Evolutionary conservation across 768 basidiomycete species (phyloP).

Genomic region (Trametes gibbosa): DNA sequence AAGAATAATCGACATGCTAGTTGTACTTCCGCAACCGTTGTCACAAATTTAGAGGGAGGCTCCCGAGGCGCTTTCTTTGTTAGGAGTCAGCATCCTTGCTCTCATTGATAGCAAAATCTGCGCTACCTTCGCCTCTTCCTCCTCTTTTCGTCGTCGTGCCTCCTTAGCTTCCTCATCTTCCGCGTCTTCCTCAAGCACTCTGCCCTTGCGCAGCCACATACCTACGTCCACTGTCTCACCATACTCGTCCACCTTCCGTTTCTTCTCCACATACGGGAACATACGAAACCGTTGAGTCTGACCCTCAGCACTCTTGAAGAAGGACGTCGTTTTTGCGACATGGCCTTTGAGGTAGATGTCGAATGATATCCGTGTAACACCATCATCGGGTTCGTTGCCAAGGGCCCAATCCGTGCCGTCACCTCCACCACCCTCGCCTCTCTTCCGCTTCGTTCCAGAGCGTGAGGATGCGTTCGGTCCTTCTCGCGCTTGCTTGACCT

Average conservation of each 20-base stretch:
- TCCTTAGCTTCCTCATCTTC: constrained; percentile 81
- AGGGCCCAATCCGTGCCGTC: constrained; percentile 62
- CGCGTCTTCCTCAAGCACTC: constrained; percentile 85
- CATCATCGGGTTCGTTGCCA: constrained; percentile 69
- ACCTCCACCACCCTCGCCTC: constrained; percentile 39
- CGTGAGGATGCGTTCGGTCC: constrained; percentile 12
- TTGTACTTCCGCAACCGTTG: constrained; percentile 71
- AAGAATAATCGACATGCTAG: constrained; percentile 85
- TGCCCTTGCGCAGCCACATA: constrained; percentile 92
- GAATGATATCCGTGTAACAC: constrained; percentile 75
- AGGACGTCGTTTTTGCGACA: constrained; percentile 78
- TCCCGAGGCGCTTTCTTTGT: constrained; percentile 70
- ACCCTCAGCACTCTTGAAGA: constrained; percentile 76
- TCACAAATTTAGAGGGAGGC: constrained; percentile 88
- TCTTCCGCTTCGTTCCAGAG: constrained; percentile 38
- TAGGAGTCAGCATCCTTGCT: constrained; percentile 11
- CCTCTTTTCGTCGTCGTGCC: constrained; percentile 63
- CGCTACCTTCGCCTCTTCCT: constrained; percentile 78
- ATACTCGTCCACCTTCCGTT: constrained; percentile 89
- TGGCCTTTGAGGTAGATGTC: constrained; percentile 99
- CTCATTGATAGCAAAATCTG: background rate
- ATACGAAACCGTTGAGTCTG: constrained; percentile 86
- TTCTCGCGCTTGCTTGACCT: constrained; percentile 23
- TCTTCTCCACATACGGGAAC: constrained; percentile 96
- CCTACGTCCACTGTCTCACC: constrained; percentile 95